These are phyloP conservation scores for Fusarium foetens DNA, from an alignment of 2,329 filamentous ascomycete species.

Conservation along the genomic window DNA sequence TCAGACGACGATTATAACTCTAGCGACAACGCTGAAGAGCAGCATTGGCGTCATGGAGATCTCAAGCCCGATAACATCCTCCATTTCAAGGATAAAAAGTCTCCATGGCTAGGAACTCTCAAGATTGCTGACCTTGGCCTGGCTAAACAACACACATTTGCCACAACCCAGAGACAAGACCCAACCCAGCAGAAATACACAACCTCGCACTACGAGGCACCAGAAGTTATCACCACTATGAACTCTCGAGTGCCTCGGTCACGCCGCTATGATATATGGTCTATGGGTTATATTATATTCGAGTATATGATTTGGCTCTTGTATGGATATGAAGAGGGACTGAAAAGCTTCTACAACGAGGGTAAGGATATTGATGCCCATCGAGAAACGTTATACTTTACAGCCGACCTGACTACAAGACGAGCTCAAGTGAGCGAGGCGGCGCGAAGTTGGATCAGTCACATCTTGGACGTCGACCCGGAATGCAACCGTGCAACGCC, in stretches of 20 bases:
- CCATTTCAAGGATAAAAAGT: not conserved
- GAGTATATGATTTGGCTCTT: slow-evolving; percentile 47
- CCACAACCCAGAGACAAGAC: not conserved
- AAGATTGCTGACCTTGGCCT: slow-evolving; percentile 28
- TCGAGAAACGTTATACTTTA: slow-evolving; percentile 8
- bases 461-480: slow-evolving; percentile 14
- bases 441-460: not conserved
- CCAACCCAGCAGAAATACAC: slow-evolving; percentile 16
- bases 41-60: slow-evolving; percentile 29
- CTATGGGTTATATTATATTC: slow-evolving; percentile 45
- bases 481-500: slow-evolving; percentile 2
- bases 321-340: slow-evolving; percentile 21
- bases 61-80: slow-evolving; percentile 33
- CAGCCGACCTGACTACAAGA: not conserved
- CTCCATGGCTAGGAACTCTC: slow-evolving; percentile 15
- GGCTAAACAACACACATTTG: slow-evolving; percentile 23
- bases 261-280: slow-evolving; percentile 47
- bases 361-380: not conserved
- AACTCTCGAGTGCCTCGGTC: slow-evolving; percentile 18
- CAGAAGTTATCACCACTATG: slow-evolving; percentile 14
- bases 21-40: not conserved
- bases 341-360: slow-evolving; percentile 7
- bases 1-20: not conserved
- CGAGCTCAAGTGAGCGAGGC: not conserved
- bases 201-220: slow-evolving; percentile 28